Evolutionary conservation across 2,329 filamentous ascomycete species (phyloP).

Genomic region (Xylaria sp.): DNA sequence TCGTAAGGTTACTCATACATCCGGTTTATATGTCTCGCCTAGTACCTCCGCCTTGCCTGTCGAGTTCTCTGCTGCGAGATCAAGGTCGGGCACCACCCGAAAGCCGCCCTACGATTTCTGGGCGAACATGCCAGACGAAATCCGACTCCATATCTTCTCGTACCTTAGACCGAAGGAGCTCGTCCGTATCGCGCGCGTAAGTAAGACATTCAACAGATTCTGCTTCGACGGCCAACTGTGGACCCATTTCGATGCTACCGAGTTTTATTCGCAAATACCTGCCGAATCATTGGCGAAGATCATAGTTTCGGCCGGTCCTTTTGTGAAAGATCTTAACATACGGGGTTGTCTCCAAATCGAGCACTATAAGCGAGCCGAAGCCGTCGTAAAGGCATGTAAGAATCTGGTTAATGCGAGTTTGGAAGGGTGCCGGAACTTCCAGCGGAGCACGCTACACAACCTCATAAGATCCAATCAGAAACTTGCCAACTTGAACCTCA

Average conservation of each 20-base stretch:
- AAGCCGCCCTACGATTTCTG: constrained; percentile 67
- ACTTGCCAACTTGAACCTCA: constrained; percentile 83
- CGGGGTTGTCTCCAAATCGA: constrained; percentile 88
- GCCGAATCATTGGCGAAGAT: constrained; percentile 82
- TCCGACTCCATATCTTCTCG: constrained; percentile 76
- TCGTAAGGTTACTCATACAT: constrained; percentile 58
- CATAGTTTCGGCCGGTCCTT: constrained; percentile 82
- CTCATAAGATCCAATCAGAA: constrained; percentile 74
- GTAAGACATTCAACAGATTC: constrained; percentile 74
- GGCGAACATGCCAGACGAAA: constrained; percentile 78
- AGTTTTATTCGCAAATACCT: constrained; percentile 86
- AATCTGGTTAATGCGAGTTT: constrained; percentile 88
- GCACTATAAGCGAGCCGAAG: constrained; percentile 76
- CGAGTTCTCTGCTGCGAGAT: constrained; percentile 56
- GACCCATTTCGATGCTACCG: constrained; percentile 79
- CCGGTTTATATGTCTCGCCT: constrained; percentile 41
- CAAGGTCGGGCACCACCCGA: constrained; percentile 31
- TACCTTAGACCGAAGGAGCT: constrained; percentile 81
- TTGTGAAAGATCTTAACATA: constrained; percentile 87
- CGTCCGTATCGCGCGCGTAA: constrained; percentile 75
- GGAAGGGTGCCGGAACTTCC: constrained; percentile 86
- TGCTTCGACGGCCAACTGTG: constrained; percentile 97
- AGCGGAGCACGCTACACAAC: constrained; percentile 75
- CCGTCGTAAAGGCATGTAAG: constrained; percentile 79
- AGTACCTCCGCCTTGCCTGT: constrained; percentile 65